These are phyloP conservation scores for Leccinum variicolor DNA, from an alignment of 768 basidiomycete genomes.

Conservation along the genomic window DNA sequence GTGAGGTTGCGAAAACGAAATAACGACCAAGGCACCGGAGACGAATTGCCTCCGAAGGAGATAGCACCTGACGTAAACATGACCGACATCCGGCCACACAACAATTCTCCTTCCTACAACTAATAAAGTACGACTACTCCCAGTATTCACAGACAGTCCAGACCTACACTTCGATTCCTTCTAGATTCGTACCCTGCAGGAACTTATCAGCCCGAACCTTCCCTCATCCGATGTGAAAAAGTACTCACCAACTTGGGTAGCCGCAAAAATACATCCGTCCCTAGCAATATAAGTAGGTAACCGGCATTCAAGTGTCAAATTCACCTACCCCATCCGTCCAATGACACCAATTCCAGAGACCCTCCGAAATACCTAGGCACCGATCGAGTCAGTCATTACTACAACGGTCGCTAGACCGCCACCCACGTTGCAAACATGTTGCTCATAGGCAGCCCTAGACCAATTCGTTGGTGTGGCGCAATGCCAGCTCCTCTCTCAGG, in stretches of 20 bases:
- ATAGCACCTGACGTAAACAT: not conserved
- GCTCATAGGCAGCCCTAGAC: slow-evolving; percentile 86
- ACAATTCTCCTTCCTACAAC: not conserved
- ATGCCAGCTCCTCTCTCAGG: slow-evolving; percentile 44
- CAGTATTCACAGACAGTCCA: not conserved
- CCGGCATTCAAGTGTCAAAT: not conserved
- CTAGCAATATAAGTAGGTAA: slow-evolving; percentile 34
- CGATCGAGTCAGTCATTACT: not conserved
- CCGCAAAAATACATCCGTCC: slow-evolving; percentile 79
- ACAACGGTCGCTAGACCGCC: not conserved
- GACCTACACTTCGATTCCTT: slow-evolving; percentile 72
- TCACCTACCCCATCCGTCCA: slow-evolving; percentile 79
- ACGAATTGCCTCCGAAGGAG: not conserved
- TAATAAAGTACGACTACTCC: not conserved
- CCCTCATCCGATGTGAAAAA: not conserved
- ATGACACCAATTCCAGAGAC: slow-evolving; percentile 68
- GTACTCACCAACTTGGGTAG: slow-evolving; percentile 72
- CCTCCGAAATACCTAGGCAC: slow-evolving; percentile 74
- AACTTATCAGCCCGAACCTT: not conserved
- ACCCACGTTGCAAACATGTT: slow-evolving; percentile 80
- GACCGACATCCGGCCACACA: not conserved
- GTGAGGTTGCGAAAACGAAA: not conserved
- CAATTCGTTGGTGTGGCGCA: slow-evolving; percentile 61
- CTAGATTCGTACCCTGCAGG: slow-evolving; percentile 74
- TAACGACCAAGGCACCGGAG: not conserved